Percentiles rank a stretch among this genome's conserved stretches.
These are phyloP conservation scores for Aspergillus pseudoterreus DNA, from an alignment of 2,329 filamentous ascomycete genomes.

Conservation along the genomic window DNA sequence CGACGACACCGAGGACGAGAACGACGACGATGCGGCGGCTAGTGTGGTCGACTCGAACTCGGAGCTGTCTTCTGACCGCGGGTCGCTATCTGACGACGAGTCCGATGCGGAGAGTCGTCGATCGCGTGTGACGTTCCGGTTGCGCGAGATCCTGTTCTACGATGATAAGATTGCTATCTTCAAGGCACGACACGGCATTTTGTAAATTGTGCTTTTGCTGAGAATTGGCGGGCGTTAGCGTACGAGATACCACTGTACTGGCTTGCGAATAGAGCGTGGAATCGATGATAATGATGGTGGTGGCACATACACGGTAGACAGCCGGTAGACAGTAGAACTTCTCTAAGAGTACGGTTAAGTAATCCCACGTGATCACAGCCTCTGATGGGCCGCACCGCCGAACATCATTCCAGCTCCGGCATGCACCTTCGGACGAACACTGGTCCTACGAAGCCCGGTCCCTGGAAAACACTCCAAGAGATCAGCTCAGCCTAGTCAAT, in stretches of 20 bases:
- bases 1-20: slow-evolving; percentile 47
- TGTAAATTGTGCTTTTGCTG: slow-evolving; percentile 25
- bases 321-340: not conserved
- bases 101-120: slow-evolving; percentile 35
- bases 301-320: too few species aligned
- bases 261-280: not conserved
- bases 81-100: slow-evolving; percentile 43
- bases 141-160: slow-evolving; percentile 78
- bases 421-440: not conserved
- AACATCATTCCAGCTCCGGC: not conserved
- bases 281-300: not conserved
- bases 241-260: slow-evolving; percentile 15
- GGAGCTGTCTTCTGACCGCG: slow-evolving; percentile 21
- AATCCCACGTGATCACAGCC: slow-evolving; percentile 5
- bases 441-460: not conserved
- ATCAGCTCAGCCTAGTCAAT: not conserved
- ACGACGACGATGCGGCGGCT: slow-evolving; percentile 37
- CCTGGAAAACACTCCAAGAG: not conserved
- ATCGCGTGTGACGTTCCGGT: slow-evolving; percentile 50
- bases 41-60: slow-evolving; percentile 19
- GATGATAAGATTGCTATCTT: slow-evolving; percentile 81
- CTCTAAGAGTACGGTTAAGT: too few species aligned
- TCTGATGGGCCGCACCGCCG: slow-evolving; percentile 11
- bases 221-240: slow-evolving; percentile 5
- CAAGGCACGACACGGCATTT: slow-evolving; percentile 63